Conservation (phyloP, 2,329 filamentous ascomycete genomes). For the Venturia effusa region DNA sequence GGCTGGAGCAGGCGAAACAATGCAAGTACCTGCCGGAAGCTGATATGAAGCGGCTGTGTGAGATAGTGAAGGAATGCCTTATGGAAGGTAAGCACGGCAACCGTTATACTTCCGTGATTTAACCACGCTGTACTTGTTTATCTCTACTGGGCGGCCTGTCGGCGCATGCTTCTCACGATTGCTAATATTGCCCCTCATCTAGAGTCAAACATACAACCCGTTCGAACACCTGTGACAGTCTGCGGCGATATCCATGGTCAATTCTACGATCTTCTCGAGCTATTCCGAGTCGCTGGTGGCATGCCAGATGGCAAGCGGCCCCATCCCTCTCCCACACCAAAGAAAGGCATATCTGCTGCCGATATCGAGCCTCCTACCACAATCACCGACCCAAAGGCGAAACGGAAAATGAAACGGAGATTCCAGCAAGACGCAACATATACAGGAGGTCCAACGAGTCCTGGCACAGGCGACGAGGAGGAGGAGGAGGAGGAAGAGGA, state of each 20-base stretch:
- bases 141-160: not conserved
- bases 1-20: conserved; percentile 91
- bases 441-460: conserved; percentile 37
- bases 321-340: conserved; percentile 42
- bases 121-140: not conserved
- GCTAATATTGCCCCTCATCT: conserved; percentile 9
- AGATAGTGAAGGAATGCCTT: conserved; percentile 96
- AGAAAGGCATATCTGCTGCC: conserved; percentile 59
- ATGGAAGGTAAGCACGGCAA: conserved; percentile 67
- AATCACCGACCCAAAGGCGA: conserved; percentile 78
- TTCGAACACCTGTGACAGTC: conserved; percentile 88
- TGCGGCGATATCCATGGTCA: conserved; percentile 98
- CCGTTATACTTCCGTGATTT: not conserved
- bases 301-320: conserved; percentile 75
- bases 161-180: conserved; percentile 1
- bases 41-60: conserved; percentile 97
- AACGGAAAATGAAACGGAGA: conserved; percentile 64
- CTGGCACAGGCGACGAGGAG: conserved; percentile 37
- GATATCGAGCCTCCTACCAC: conserved; percentile 85
- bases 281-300: conserved; percentile 91
- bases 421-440: conserved; percentile 42
- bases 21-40: conserved; percentile 93
- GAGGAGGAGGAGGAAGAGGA: conserved; percentile 40
- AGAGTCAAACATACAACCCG: conserved; percentile 99
- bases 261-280: conserved; percentile 94